phyloP scores from a whole-genome alignment of 208 protist genomes.

The Trypanosoma vivax region DNA sequence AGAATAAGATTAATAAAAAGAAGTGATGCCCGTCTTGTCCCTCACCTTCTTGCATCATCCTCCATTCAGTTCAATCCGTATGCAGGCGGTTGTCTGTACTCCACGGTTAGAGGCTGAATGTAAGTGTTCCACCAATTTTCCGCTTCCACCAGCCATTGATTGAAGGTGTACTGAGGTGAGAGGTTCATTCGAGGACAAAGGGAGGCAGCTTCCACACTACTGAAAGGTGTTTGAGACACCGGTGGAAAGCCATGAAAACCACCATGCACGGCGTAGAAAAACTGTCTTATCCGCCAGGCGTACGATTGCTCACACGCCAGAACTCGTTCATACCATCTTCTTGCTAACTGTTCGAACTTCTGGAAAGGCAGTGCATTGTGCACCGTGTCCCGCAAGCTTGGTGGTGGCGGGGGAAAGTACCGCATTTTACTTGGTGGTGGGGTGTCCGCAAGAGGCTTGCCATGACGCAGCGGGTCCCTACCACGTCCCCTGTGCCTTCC shows the following conservation, averaged over 20 bases:
- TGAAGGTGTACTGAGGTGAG: conserved; percentile 1
- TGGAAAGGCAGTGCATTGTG: background rate
- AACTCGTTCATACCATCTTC: conserved; percentile 49
- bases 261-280: background rate
- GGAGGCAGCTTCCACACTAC: background rate
- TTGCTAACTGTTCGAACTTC: conserved; percentile 1
- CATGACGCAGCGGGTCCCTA: conserved; percentile 5
- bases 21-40: background rate
- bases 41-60: background rate
- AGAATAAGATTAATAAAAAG: conserved; percentile 2
- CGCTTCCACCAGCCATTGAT: conserved; percentile 12
- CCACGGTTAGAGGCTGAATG: conserved; percentile 12
- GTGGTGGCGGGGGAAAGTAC: conserved; percentile 27
- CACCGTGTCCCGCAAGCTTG: conserved; percentile 6
- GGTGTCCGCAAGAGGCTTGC: conserved; percentile 4
- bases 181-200: conserved; percentile 17
- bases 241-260: background rate
- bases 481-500: conserved; percentile 9
- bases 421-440: conserved; percentile 16
- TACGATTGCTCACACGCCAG: conserved; percentile 36
- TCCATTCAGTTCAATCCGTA: conserved; percentile 1
- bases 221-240: background rate
- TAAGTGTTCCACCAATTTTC: conserved; percentile 15
- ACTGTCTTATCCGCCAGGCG: background rate
- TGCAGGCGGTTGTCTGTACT: background rate